Conservation (phyloP, 352 stramenopile genomes). For the Pythium insidiosum region DNA sequence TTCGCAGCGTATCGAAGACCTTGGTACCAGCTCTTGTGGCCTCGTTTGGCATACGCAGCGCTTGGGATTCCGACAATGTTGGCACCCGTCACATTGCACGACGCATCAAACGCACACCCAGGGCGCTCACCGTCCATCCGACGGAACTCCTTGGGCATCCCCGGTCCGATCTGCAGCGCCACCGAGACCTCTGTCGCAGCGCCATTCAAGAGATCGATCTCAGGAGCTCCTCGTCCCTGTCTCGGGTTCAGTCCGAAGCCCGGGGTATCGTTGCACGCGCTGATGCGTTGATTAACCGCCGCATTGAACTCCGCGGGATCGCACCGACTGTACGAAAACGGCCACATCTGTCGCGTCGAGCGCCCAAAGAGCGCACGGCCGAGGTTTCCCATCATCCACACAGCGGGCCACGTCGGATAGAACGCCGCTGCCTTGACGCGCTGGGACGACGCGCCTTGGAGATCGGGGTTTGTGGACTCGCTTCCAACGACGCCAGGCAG, state of each 20-base stretch:
- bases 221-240: constrained; percentile 81
- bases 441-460: background rate
- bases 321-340: constrained; percentile 89
- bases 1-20: constrained; percentile 28
- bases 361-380: constrained; percentile 86
- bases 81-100: constrained; percentile 13
- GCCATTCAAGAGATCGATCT: constrained; percentile 92
- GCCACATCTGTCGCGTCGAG: constrained; percentile 88
- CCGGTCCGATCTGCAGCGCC: constrained; percentile 71
- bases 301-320: constrained; percentile 37
- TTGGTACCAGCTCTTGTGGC: constrained; percentile 25
- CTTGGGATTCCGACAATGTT: constrained; percentile 17
- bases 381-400: constrained; percentile 93
- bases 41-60: constrained; percentile 12
- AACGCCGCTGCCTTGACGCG: constrained; percentile 7
- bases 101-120: constrained; percentile 8
- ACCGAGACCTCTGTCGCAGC: constrained; percentile 54
- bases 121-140: constrained; percentile 6
- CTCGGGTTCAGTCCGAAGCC: constrained; percentile 85
- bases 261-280: constrained; percentile 80
- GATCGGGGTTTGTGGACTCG: constrained; percentile 13
- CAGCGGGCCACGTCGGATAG: constrained; percentile 83
- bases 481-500: constrained; percentile 49
- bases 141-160: constrained; percentile 33
- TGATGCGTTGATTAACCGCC: constrained; percentile 47